Conservation (phyloP, 2,329 filamentous ascomycete species). For the Claviceps maximensis region DNA sequence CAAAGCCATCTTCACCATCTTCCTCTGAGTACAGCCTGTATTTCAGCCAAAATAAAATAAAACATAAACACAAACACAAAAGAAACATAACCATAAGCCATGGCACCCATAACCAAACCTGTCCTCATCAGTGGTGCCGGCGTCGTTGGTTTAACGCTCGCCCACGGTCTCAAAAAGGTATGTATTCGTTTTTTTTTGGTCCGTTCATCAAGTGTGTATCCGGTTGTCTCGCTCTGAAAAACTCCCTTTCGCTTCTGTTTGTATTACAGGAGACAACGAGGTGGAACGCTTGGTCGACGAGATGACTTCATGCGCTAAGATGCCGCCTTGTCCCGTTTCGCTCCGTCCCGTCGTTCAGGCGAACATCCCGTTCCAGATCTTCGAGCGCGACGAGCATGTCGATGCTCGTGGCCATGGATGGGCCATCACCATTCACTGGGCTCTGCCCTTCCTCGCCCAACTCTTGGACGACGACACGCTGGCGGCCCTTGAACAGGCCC, state of each 20-base stretch:
- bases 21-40: too few relatives aligned
- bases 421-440: slow-evolving; percentile 50
- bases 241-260: too few relatives aligned
- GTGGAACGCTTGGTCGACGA: too few relatives aligned
- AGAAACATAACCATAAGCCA: background rate
- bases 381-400: slow-evolving; percentile 17
- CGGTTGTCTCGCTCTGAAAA: too few relatives aligned
- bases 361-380: slow-evolving; percentile 18
- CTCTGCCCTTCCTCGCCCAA: slow-evolving; percentile 21
- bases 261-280: too few relatives aligned
- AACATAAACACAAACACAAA: too few relatives aligned
- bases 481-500: slow-evolving; percentile 13
- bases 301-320: background rate
- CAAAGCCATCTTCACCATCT: too few relatives aligned
- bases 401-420: slow-evolving; percentile 32
- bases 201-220: too few relatives aligned
- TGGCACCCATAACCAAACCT: slow-evolving; percentile 10
- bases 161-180: slow-evolving; percentile 24
- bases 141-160: slow-evolving; percentile 23
- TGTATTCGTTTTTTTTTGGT: background rate
- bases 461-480: slow-evolving; percentile 14
- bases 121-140: slow-evolving; percentile 25
- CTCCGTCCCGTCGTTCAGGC: slow-evolving; percentile 9
- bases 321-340: too few relatives aligned
- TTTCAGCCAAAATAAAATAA: too few relatives aligned